These are phyloP conservation scores for Ophiosphaerella korrae DNA, from an alignment of 2,329 filamentous ascomycete species.

Conservation along the genomic window DNA sequence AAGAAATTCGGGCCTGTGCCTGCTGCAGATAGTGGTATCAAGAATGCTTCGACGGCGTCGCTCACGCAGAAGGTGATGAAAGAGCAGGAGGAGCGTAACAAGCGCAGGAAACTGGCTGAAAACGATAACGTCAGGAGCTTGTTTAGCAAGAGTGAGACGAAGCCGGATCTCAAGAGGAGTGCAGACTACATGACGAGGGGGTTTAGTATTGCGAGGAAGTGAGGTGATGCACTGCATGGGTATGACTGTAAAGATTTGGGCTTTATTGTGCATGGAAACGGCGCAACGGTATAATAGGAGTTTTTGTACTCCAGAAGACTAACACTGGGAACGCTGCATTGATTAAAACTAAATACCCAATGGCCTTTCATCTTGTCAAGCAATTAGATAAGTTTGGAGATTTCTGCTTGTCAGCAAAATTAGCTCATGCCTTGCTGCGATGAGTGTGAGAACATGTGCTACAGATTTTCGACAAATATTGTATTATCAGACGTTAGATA, in stretches of 20 bases:
- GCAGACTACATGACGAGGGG: conserved; percentile 58
- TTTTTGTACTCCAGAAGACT: too few relatives aligned
- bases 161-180: conserved; percentile 47
- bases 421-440: too few relatives aligned
- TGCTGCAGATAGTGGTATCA: conserved; percentile 66
- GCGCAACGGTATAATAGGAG: too few relatives aligned
- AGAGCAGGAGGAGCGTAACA: conserved; percentile 83
- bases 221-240: background rate
- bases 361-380: too few relatives aligned
- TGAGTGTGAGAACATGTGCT: too few relatives aligned
- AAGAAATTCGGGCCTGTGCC: conserved; percentile 10
- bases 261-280: too few relatives aligned
- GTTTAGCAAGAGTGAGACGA: conserved; percentile 49
- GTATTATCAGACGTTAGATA: too few relatives aligned
- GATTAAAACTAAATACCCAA: too few relatives aligned
- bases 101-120: conserved; percentile 71
- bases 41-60: conserved; percentile 83
- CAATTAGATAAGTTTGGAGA: too few relatives aligned
- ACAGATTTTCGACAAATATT: too few relatives aligned
- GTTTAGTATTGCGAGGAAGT: conserved; percentile 47
- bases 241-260: background rate
- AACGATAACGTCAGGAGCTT: conserved; percentile 57
- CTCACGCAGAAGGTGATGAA: conserved; percentile 85
- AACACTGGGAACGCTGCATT: too few relatives aligned
- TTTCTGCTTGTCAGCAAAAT: too few relatives aligned